Evolutionary conservation across 108 stramenopile species (phyloP).

Genomic region (Nannochloropsis oceanica): DNA sequence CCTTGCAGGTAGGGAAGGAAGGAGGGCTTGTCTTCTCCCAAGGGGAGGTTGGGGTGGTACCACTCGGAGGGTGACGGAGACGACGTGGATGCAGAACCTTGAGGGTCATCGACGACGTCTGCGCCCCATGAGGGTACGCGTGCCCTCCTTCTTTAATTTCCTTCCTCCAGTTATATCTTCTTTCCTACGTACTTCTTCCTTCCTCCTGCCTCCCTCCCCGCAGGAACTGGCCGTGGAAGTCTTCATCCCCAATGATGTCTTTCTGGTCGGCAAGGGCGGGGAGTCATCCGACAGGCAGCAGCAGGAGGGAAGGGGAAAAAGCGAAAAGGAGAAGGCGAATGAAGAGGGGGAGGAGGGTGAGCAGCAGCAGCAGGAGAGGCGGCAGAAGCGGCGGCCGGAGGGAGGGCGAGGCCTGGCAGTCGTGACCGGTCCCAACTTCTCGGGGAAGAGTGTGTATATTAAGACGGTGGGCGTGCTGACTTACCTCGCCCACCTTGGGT

Average conservation of each 20-base stretch:
- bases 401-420: conserved; percentile 22
- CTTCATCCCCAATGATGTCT: conserved; percentile 74
- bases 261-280: conserved; percentile 30
- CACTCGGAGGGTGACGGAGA: too few relatives aligned
- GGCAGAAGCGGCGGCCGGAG: neutral
- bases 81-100: too few relatives aligned
- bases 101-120: too few relatives aligned
- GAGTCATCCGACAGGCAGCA: neutral
- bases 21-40: neutral
- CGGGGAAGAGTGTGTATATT: conserved; percentile 82
- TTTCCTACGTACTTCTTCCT: neutral
- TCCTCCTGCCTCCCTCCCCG: neutral
- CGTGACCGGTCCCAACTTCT: conserved; percentile 82
- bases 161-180: neutral
- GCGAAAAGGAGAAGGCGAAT: neutral
- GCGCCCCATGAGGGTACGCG: neutral
- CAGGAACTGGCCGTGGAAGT: conserved; percentile 63
- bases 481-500: conserved; percentile 83
- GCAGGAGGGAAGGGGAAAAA: neutral
- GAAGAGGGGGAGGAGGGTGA: neutral
- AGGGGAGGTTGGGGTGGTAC: too few relatives aligned
- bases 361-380: neutral
- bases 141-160: neutral
- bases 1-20: conserved; percentile 51
- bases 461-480: conserved; percentile 54